Conservation (phyloP, 139 green algal genomes). For the Coelastrella sp. region DNA sequence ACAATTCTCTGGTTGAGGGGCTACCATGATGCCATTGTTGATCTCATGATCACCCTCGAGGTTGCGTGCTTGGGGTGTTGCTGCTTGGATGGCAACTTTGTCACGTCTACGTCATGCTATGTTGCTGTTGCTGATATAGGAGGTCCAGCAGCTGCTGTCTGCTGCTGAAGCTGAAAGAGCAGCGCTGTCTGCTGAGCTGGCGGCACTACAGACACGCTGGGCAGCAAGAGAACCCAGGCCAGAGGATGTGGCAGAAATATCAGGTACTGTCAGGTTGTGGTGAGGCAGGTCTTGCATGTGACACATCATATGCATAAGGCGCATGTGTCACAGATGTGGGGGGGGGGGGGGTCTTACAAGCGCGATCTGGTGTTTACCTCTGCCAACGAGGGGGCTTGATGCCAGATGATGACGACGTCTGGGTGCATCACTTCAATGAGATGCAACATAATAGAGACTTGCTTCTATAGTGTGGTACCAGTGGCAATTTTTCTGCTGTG, state of each 20-base stretch:
- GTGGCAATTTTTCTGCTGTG: background rate
- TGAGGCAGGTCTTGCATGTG: background rate
- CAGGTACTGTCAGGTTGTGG: background rate
- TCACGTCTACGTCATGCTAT: background rate
- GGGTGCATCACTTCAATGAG: background rate
- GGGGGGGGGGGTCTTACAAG: no score
- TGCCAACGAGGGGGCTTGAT: no score
- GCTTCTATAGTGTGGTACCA: background rate
- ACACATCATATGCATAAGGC: no score
- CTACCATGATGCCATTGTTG: no score
- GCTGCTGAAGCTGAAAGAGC: background rate
- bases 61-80: background rate
- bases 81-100: background rate
- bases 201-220: slow-evolving; percentile 34
- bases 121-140: background rate
- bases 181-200: background rate
- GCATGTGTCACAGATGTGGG: no score
- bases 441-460: background rate
- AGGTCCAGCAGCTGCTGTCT: background rate
- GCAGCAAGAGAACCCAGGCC: slow-evolving; percentile 60
- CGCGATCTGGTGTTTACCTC: no score
- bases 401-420: no score
- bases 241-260: slow-evolving; percentile 64
- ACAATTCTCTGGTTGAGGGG: background rate
- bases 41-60: no score